phyloP scores from a whole-genome alignment of 805 yeast species.

The Schwanniomyces occidentalis region DNA sequence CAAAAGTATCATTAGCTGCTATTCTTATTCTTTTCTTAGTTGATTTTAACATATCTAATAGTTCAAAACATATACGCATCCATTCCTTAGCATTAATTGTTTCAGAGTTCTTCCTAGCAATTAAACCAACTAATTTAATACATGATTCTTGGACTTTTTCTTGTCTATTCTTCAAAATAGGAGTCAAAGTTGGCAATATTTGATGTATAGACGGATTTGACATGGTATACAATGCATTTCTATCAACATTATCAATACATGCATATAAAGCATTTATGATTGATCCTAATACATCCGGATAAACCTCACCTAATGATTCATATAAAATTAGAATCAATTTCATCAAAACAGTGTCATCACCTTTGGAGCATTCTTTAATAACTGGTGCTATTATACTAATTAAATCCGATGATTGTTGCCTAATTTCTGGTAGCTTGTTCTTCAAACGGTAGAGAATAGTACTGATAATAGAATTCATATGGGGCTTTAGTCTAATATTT shows the following conservation, averaged over 20 bases:
- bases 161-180: slow-evolving; percentile 85
- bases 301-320: slow-evolving; percentile 92
- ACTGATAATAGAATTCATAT: slow-evolving; percentile 68
- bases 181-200: slow-evolving; percentile 83
- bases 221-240: slow-evolving; percentile 52
- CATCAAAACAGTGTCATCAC: slow-evolving; percentile 58
- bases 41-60: slow-evolving; percentile 85
- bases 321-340: slow-evolving; percentile 75
- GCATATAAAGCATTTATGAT: slow-evolving; percentile 68
- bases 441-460: slow-evolving; percentile 71
- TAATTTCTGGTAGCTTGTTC: slow-evolving; percentile 65
- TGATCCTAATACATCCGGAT: slow-evolving; percentile 91
- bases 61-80: slow-evolving; percentile 94
- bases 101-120: slow-evolving; percentile 80
- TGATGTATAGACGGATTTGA: slow-evolving; percentile 75
- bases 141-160: slow-evolving; percentile 88
- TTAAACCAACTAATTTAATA: slow-evolving; percentile 74
- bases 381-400: slow-evolving; percentile 66
- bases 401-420: slow-evolving; percentile 85
- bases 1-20: slow-evolving; percentile 89
- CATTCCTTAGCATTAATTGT: slow-evolving; percentile 89
- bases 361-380: slow-evolving; percentile 55
- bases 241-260: slow-evolving; percentile 61
- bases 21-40: slow-evolving; percentile 72
- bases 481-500: slow-evolving; percentile 66